These are phyloP conservation scores for Rhynchospora pubera DNA, from an alignment of 176 grass and related monocot species.

Conservation along the genomic window DNA sequence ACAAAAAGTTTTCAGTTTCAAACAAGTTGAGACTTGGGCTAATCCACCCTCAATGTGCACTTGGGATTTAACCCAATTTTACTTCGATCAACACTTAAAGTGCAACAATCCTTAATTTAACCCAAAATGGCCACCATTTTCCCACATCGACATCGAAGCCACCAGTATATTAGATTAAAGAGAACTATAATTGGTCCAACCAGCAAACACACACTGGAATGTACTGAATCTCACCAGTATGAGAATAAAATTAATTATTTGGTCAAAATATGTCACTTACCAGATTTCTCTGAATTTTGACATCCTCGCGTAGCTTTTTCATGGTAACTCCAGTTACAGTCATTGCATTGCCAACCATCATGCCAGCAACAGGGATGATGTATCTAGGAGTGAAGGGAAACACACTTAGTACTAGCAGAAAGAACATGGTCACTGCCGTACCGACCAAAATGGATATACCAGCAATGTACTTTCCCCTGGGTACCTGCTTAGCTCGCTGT, in stretches of 20 bases:
- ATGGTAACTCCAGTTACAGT: slow-evolving; percentile 64
- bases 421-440: slow-evolving; percentile 55
- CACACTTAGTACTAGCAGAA: slow-evolving; percentile 36
- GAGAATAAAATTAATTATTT: neutral
- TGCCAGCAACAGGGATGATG: slow-evolving; percentile 67
- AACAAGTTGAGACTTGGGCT: neutral
- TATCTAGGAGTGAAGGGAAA: slow-evolving; percentile 64
- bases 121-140: neutral
- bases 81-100: neutral
- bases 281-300: slow-evolving; percentile 28
- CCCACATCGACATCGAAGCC: neutral
- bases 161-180: neutral
- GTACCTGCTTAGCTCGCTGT: no score
- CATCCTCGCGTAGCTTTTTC: slow-evolving; percentile 35
- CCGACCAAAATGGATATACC: slow-evolving; percentile 28
- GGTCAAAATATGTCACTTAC: neutral
- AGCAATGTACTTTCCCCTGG: slow-evolving; percentile 32
- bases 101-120: neutral
- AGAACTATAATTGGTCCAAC: neutral
- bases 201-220: neutral
- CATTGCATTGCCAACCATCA: slow-evolving; percentile 81
- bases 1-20: no score
- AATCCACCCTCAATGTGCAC: neutral
- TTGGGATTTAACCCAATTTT: neutral
- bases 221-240: neutral